Evolutionary conservation across 1,284 basidiomycete genomes (phyloP).

Genomic region (Golubevia sp.): DNA sequence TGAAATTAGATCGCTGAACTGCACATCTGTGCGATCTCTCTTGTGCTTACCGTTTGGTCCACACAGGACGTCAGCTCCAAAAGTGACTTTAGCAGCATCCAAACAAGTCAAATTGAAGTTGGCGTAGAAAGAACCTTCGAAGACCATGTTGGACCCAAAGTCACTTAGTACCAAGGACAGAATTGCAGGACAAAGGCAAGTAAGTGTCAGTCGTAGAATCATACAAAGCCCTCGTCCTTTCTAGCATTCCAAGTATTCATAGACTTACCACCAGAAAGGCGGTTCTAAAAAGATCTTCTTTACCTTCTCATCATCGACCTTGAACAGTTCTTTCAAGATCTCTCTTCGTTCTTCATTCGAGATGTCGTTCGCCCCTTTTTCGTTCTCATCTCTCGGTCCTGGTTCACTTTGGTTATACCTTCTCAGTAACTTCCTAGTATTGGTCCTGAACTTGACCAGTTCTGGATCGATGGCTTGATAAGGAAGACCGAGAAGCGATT

Average conservation of each 20-base stretch:
- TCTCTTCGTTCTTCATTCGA: constrained; percentile 14
- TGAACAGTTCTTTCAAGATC: constrained; percentile 17
- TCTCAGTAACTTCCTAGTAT: constrained; percentile 20
- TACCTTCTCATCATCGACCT: constrained; percentile 3
- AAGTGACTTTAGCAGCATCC: constrained; percentile 39
- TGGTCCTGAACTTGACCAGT: constrained; percentile 19
- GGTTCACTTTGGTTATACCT: constrained; percentile 26
- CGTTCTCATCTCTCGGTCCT: constrained; percentile 17
- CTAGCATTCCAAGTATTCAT: too few species aligned
- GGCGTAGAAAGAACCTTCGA: background rate
- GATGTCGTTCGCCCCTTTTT: constrained; percentile 8
- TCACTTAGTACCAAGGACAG: too few species aligned
- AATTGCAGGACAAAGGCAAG: too few species aligned
- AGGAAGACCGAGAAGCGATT: constrained; percentile 28
- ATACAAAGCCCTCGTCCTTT: too few species aligned
- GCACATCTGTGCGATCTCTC: background rate
- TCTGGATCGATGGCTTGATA: constrained; percentile 25
- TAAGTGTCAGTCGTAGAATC: too few species aligned
- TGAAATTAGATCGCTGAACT: background rate
- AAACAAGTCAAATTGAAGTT: constrained; percentile 1
- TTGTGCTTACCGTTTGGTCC: constrained; percentile 55
- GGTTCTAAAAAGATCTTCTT: constrained; percentile 21
- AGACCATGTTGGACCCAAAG: too few species aligned
- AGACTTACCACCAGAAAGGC: constrained; percentile 3
- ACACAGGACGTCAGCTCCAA: constrained; percentile 62